Evolutionary conservation across 495 filamentous ascomycete species (phyloP), one percentile per base, ranked within the genome.

Genomic region (Sporormia fimetaria): DNA sequence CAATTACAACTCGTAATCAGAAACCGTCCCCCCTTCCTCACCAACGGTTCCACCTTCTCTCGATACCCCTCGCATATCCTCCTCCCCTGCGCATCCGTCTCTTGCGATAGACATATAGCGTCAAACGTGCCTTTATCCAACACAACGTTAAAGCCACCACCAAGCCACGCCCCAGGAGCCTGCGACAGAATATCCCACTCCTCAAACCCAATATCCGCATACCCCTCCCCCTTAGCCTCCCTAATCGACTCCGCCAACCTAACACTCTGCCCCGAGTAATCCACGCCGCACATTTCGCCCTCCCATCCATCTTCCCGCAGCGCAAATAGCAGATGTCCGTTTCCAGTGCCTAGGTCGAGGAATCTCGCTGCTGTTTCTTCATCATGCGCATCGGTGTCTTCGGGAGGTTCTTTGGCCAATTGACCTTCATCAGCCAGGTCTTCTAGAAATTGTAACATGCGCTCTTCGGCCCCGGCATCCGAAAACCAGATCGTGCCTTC

Each of bases 61-160:
- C 71, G 68, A 66, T 96, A 98, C 32, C 68, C 66, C 57, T 94
- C 85, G 55, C 69, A 79, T 14, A 80, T 65, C 31, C 75, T 68
- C 7, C 65, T 61, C 2, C 70, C 76, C 15, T 56, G 42, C 6
- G 26, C 52, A 42, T 78, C 67, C 18, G 57, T 62, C 57, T 83
- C 82, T 22, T 68, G 70, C 30, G 69, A 74, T 14, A 98, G 62
- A 27, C 75, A 80, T 4, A 98, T 75, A 2, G 90, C 90, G 68
- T 98, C 90, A 63, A 94, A 98, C 1, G 90, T 98, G 17, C 90
- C 90, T 58, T 98, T 98, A 62, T 98, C 90, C 4, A 95, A 69
- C 0, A 94, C 79, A 0, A 95, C 71, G 63, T 95, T 86, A 58
- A 86, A 95, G 7, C 51, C 58, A 42, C 43, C 50, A n/a, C 14